Percentiles rank a stretch among this genome's conserved stretches.
Evolutionary conservation across 495 filamentous ascomycete genomes (phyloP).

Genomic region (Rhypophila decipiens): DNA sequence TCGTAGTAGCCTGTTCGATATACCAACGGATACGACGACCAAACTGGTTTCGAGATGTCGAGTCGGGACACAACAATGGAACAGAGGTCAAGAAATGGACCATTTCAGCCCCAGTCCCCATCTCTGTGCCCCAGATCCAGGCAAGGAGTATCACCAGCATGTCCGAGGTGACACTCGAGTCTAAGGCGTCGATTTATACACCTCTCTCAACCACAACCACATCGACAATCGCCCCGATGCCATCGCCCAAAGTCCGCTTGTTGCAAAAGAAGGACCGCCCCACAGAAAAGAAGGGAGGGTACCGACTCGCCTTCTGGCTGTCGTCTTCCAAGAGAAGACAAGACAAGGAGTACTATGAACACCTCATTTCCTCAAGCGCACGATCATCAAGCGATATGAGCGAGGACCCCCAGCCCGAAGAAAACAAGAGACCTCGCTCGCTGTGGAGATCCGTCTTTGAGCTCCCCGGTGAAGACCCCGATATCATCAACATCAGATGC

Average conservation of each 20-base stretch:
- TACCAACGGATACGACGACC: not conserved
- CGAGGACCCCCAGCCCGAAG: not conserved
- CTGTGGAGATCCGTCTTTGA: conserved; percentile 14
- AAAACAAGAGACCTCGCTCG: not conserved
- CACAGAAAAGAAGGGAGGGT: not conserved
- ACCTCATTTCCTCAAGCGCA: not conserved
- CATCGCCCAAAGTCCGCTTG: too few species aligned
- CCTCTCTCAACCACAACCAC: not conserved
- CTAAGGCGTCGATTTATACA: conserved; percentile 4
- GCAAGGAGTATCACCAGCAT: too few species aligned
- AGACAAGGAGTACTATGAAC: not conserved
- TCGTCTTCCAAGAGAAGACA: not conserved
- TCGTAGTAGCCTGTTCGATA: not conserved
- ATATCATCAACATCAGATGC: not conserved
- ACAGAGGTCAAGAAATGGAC: not conserved
- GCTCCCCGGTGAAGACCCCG: conserved; percentile 1
- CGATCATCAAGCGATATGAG: not conserved
- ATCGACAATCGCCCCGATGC: too few species aligned
- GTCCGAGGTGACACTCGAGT: not conserved
- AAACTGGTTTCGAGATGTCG: not conserved
- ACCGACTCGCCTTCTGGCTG: not conserved
- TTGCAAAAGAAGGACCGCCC: too few species aligned
- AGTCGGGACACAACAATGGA: not conserved
- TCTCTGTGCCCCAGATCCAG: not conserved
- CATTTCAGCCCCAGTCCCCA: conserved; percentile 2